Conservation (phyloP, 345 rosid species). For the Ceriops zippeliana region DNA sequence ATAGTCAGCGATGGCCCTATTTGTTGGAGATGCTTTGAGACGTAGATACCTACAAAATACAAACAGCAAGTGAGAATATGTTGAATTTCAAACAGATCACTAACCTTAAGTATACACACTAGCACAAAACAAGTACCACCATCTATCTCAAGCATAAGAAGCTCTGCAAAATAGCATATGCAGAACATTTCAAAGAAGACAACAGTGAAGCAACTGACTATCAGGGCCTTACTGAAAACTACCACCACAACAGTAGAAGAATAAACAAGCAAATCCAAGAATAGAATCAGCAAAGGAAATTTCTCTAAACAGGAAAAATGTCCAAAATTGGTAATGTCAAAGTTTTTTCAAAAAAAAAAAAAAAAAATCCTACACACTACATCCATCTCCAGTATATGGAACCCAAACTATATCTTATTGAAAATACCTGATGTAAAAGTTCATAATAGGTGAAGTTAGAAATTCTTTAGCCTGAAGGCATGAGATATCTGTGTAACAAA, state of each 20-base stretch:
- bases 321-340: background rate
- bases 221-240: background rate
- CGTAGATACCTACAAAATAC: constrained; percentile 57
- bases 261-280: background rate
- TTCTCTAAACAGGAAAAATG: background rate
- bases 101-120: background rate
- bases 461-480: constrained; percentile 65
- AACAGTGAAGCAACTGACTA: background rate
- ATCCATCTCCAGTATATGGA: constrained; percentile 3
- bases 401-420: constrained; percentile 1
- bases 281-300: background rate
- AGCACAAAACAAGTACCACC: background rate
- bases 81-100: background rate
- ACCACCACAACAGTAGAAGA: background rate
- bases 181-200: background rate
- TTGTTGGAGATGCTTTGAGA: constrained; percentile 47
- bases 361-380: background rate
- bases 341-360: background rate
- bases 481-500: constrained; percentile 51
- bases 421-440: constrained; percentile 72
- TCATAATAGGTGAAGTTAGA: constrained; percentile 76
- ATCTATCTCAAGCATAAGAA: background rate
- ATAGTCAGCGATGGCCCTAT: constrained; percentile 45
- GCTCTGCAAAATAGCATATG: background rate
- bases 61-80: constrained; percentile 13